phyloP scores from a whole-genome alignment of 2,329 filamentous ascomycete species.

The Ascochyta rabiei region DNA sequence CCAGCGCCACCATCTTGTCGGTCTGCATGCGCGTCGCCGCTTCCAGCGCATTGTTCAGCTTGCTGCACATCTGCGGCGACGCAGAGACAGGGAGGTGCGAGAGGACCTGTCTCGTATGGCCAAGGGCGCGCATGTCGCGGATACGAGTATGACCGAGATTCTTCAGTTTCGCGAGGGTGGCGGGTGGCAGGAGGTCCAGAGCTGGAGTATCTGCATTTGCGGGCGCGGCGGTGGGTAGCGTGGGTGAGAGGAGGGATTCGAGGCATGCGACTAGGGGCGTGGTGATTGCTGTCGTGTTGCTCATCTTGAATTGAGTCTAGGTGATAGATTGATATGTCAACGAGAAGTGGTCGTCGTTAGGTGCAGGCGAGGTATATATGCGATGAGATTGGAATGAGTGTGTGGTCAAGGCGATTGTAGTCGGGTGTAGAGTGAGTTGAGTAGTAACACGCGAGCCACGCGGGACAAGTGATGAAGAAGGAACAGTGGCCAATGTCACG shows the following conservation, averaged over 20 bases:
- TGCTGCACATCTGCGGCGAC: constrained; percentile 23
- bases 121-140: constrained; percentile 31
- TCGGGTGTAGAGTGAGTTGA: too few relatives aligned
- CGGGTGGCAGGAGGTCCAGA: constrained; percentile 23
- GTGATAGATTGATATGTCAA: not conserved
- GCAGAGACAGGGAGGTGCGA: constrained; percentile 33
- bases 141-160: constrained; percentile 29
- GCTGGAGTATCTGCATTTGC: constrained; percentile 5
- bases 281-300: constrained; percentile 3
- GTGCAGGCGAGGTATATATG: not conserved
- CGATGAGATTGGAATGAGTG: not conserved
- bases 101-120: constrained; percentile 33
- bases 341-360: not conserved
- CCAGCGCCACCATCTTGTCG: constrained; percentile 52
- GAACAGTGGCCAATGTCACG: too few relatives aligned
- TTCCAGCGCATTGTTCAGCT: constrained; percentile 34
- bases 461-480: too few relatives aligned
- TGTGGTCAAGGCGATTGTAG: too few relatives aligned
- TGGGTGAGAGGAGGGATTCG: constrained; percentile 33
- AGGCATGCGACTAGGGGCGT: constrained; percentile 33
- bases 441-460: too few relatives aligned
- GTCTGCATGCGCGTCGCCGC: constrained; percentile 28
- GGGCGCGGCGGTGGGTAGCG: constrained; percentile 10
- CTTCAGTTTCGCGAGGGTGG: constrained; percentile 31
- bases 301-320: constrained; percentile 5